Evolutionary conservation across 768 basidiomycete species (phyloP).

Genomic region (Harrya chromipes): DNA sequence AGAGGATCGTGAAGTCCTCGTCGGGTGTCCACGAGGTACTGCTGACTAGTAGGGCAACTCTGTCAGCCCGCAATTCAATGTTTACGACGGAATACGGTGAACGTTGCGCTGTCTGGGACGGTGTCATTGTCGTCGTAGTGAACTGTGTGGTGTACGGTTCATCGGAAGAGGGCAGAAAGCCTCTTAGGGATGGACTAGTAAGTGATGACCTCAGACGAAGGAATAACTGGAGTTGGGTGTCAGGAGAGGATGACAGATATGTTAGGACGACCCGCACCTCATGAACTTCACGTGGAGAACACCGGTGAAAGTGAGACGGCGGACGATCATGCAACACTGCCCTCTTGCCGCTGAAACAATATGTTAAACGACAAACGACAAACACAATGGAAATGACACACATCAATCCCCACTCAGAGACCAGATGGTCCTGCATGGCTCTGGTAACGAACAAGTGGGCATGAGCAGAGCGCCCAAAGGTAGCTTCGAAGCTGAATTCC

Average conservation of each 20-base stretch:
- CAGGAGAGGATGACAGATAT: background rate
- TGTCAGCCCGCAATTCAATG: slow-evolving; percentile 53
- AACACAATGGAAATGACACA: slow-evolving; percentile 37
- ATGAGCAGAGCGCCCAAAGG: slow-evolving; percentile 77
- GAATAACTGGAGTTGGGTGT: slow-evolving; percentile 42
- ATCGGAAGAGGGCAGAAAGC: slow-evolving; percentile 53
- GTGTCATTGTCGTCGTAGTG: slow-evolving; percentile 40
- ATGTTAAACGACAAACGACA: slow-evolving; percentile 5
- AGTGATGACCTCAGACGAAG: slow-evolving; percentile 43
- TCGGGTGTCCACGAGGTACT: slow-evolving; percentile 98
- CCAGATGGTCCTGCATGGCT: slow-evolving; percentile 76
- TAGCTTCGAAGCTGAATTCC: slow-evolving; percentile 68
- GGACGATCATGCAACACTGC: slow-evolving; percentile 88
- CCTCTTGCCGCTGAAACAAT: slow-evolving; percentile 60
- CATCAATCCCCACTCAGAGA: slow-evolving; percentile 73
- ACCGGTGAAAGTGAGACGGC: slow-evolving; percentile 75
- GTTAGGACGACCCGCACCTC: slow-evolving; percentile 47
- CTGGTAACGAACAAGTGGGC: slow-evolving; percentile 92
- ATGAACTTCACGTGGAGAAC: slow-evolving; percentile 69
- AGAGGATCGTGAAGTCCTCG: slow-evolving; percentile 86
- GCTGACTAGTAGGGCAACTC: slow-evolving; percentile 85
- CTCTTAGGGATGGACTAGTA: slow-evolving; percentile 32
- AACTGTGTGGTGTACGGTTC: slow-evolving; percentile 61
- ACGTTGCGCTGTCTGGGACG: slow-evolving; percentile 23
- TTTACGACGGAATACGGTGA: slow-evolving; percentile 15